Base-by-base conservation (phyloP, 2,329 filamentous ascomycete genomes). In the Boeremia exigua region DNA sequence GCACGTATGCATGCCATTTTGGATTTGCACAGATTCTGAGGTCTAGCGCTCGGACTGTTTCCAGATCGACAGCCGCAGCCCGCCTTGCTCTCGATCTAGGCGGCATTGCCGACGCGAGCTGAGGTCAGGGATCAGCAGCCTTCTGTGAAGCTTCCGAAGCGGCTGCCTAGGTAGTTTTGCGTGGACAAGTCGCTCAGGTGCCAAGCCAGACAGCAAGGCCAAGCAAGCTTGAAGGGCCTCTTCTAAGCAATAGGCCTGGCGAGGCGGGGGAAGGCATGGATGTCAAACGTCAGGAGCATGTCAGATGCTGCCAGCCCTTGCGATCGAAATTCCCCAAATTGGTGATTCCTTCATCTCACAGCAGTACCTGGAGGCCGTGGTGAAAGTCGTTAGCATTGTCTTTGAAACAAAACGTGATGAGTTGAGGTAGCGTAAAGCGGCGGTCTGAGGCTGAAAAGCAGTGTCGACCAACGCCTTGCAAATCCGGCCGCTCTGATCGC, bases 61-160 rank as follows among this genome's bases (percentile, higher is more conserved):
- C 6, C n/a, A 33, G 45, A 49, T 39, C 33, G 33, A 19, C 38
- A 27, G 17, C 32, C 45, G 28, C 32, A 33, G 19, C 11, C 38
- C 45, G 51, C 51, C 37, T 39, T 44, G 51, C 27, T 15, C n/a
- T 50, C 15, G 48, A 14, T 33, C 25, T 36, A 12, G 48, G 39
- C 51, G 51, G 51, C 37, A 44, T 32, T 39, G 32, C 51, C 51
- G 51, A 49, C 25, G 29, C 44, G 45, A 48, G 45, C 51, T 49
- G 45, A 49, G 39, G 15, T 34, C 39, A 44, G 34, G 39, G 38
- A 38, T 39, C 15, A 23, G 38, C 32, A 36, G 37, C 30, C 50
- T 36, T 23, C 19, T 17, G 29, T 25, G 25, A 10, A 15, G 15
- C 1, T 2, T 29, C 27, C 50, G 48, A 29, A 43, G 38, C 25